phyloP scores from a whole-genome alignment of 1,139 yeast species.

The Chernovozyma sophiae-reginae region DNA sequence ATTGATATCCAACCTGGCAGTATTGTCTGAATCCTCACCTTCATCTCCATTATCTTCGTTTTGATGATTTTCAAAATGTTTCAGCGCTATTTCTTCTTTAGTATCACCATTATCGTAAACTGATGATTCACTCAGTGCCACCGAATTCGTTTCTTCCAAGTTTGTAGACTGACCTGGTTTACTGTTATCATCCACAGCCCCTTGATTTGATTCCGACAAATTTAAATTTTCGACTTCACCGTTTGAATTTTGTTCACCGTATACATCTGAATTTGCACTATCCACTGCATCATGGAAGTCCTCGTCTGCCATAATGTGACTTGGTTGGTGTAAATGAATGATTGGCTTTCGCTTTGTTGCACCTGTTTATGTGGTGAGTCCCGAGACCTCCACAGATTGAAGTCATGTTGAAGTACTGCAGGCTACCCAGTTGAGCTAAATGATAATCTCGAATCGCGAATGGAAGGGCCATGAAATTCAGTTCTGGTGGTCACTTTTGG shows the following conservation, averaged over 20 bases:
- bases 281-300: slow-evolving; percentile 4
- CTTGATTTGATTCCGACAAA: background rate
- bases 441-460: no score
- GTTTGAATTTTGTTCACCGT: background rate
- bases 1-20: background rate
- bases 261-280: background rate
- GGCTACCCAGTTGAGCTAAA: no score
- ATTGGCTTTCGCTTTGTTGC: background rate
- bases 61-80: no score
- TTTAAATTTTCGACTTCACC: background rate
- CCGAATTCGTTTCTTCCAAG: background rate
- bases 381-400: no score
- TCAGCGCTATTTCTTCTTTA: no score
- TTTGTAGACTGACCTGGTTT: background rate
- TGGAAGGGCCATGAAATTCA: no score
- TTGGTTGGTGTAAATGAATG: no score
- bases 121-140: background rate
- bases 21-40: background rate
- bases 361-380: no score
- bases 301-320: background rate
- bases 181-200: background rate
- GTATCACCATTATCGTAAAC: slow-evolving; percentile 1
- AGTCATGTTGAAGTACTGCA: no score
- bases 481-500: no score
- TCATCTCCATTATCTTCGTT: background rate